These are phyloP conservation scores for Mikania micrantha DNA, from an alignment of 129 eudicot species.

Conservation along the genomic window DNA sequence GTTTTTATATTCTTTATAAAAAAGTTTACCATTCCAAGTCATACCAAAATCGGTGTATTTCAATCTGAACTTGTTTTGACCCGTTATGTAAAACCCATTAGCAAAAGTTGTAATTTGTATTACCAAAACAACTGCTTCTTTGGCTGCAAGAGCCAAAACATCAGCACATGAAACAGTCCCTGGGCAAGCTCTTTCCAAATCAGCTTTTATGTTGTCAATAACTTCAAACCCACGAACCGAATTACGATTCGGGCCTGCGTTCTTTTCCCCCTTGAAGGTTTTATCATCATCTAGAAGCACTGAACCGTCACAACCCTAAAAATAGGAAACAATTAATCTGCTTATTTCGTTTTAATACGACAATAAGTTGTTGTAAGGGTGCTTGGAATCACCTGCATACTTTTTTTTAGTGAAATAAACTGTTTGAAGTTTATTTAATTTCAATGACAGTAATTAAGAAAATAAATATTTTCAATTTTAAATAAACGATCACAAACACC, in stretches of 20 bases:
- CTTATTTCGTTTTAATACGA: neutral
- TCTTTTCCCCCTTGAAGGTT: conserved; percentile 56
- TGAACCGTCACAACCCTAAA: conserved; percentile 80
- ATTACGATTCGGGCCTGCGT: conserved; percentile 52
- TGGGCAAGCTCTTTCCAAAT: conserved; percentile 64
- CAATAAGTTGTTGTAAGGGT: neutral
- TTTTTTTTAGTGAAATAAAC: neutral
- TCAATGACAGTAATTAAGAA: neutral
- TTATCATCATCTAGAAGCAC: conserved; percentile 60
- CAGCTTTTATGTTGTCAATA: conserved; percentile 58
- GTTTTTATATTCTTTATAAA: neutral
- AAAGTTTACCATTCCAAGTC: neutral
- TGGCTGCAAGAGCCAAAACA: conserved; percentile 72
- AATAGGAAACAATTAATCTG: conserved; percentile 1
- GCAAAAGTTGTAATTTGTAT: neutral
- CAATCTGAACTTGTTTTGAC: neutral
- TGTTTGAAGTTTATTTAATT: neutral
- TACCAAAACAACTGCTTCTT: conserved; percentile 71
- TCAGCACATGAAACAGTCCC: conserved; percentile 65
- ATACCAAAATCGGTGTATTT: neutral
- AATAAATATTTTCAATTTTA: too few species aligned
- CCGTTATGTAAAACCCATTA: neutral
- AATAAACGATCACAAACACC: too few species aligned
- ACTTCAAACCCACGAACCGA: conserved; percentile 59
- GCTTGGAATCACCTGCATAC: too few species aligned